Evolutionary conservation across 2,329 filamentous ascomycete species (phyloP).

Genomic region (Aspergillus carbonarius): DNA sequence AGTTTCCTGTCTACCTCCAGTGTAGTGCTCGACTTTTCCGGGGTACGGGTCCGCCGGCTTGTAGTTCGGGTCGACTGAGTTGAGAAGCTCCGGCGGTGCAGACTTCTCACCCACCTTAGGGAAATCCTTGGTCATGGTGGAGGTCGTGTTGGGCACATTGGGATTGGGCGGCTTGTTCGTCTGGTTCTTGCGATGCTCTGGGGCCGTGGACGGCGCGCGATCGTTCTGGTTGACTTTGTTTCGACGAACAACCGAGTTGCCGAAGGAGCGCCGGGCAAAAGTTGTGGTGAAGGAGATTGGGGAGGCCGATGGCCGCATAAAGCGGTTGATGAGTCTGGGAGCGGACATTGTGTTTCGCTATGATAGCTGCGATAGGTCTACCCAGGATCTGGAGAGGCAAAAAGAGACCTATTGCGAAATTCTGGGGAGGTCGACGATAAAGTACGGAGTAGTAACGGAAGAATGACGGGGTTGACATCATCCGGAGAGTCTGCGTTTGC

Average conservation of each 20-base stretch:
- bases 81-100: slow-evolving; percentile 61
- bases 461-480: slow-evolving; percentile 40
- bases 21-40: slow-evolving; percentile 65
- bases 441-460: background rate
- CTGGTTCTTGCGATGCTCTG: slow-evolving; percentile 57
- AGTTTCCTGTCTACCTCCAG: slow-evolving; percentile 59
- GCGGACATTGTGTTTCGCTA: slow-evolving; percentile 45
- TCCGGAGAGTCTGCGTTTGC: slow-evolving; percentile 37
- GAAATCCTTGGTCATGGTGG: slow-evolving; percentile 63
- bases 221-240: slow-evolving; percentile 50
- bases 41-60: slow-evolving; percentile 60
- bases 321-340: slow-evolving; percentile 46
- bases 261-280: slow-evolving; percentile 31
- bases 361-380: slow-evolving; percentile 1
- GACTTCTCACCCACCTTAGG: slow-evolving; percentile 58
- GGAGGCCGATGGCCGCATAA: slow-evolving; percentile 40
- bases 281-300: slow-evolving; percentile 25
- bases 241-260: slow-evolving; percentile 29
- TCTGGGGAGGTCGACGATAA: background rate
- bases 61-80: slow-evolving; percentile 56
- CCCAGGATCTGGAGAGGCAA: background rate
- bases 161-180: slow-evolving; percentile 59
- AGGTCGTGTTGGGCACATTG: slow-evolving; percentile 63
- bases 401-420: background rate
- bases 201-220: slow-evolving; percentile 53